Evolutionary conservation across 2,329 filamentous ascomycete species (phyloP).

Genomic region (Bipolaris bicolor): DNA sequence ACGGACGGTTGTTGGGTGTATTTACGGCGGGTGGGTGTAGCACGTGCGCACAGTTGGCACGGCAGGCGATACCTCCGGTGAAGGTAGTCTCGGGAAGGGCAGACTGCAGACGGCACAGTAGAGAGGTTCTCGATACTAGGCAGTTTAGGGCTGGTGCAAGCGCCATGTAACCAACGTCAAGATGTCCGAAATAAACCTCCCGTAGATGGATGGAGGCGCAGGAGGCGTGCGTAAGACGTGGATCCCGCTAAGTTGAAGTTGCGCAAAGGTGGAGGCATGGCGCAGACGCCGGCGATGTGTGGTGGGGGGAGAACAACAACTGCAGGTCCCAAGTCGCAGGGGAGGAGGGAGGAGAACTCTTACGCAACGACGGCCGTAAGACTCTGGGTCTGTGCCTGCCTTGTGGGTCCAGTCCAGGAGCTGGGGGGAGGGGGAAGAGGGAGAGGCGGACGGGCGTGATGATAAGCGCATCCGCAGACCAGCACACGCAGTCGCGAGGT

Average conservation of each 20-base stretch:
- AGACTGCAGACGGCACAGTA: not conserved
- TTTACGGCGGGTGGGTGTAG: slow-evolving; percentile 3
- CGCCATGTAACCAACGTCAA: slow-evolving; percentile 9
- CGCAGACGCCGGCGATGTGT: slow-evolving; percentile 21
- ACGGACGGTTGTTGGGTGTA: not conserved
- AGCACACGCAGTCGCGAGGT: no score
- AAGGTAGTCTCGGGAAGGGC: slow-evolving; percentile 11
- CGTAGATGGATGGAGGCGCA: not conserved
- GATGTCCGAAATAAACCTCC: not conserved
- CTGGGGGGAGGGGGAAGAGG: not conserved
- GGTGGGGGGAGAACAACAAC: slow-evolving; percentile 17
- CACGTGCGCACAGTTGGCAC: slow-evolving; percentile 17
- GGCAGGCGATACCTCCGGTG: slow-evolving; percentile 14
- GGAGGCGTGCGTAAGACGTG: slow-evolving; percentile 21
- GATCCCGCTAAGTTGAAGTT: slow-evolving; percentile 11
- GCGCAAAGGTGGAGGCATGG: slow-evolving; percentile 21
- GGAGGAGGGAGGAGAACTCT: slow-evolving; percentile 2
- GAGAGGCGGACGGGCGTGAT: no score
- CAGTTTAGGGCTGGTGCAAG: slow-evolving; percentile 7
- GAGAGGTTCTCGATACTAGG: no score
- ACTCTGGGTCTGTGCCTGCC: not conserved
- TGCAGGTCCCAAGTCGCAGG: slow-evolving; percentile 23
- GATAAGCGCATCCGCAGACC: no score
- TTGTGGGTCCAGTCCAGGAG: not conserved
- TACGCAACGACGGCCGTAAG: not conserved